Conservation (phyloP, 2,329 filamentous ascomycete species). For the Neonectria faginata region DNA sequence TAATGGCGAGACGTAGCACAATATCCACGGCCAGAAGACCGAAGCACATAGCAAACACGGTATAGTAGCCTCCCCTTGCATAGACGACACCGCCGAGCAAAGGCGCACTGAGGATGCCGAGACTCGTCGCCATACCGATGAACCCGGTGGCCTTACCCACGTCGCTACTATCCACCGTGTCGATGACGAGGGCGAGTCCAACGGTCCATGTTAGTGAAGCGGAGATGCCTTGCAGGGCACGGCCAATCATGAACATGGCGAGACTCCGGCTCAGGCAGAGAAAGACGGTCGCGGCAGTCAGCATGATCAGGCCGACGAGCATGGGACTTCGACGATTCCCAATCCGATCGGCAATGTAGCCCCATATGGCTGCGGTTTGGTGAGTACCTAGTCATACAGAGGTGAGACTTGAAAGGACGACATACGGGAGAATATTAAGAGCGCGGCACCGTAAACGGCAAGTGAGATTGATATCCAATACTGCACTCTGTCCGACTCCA, state of each 20-base stretch:
- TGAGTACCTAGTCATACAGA: neutral
- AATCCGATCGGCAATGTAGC: slow-evolving; percentile 51
- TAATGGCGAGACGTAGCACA: slow-evolving; percentile 47
- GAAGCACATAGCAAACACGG: slow-evolving; percentile 53
- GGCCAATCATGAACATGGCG: slow-evolving; percentile 49
- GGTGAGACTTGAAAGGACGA: slow-evolving; percentile 1
- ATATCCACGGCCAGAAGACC: slow-evolving; percentile 50
- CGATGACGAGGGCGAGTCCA: slow-evolving; percentile 51
- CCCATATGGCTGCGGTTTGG: slow-evolving; percentile 48
- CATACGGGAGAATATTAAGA: slow-evolving; percentile 49
- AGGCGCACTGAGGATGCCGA: slow-evolving; percentile 49
- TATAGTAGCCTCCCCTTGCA: slow-evolving; percentile 49
- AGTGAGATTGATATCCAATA: slow-evolving; percentile 53
- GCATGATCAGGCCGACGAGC: slow-evolving; percentile 48
- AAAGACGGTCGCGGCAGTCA: slow-evolving; percentile 48
- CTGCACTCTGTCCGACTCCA: slow-evolving; percentile 46
- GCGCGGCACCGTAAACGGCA: slow-evolving; percentile 49
- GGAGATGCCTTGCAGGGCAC: slow-evolving; percentile 50
- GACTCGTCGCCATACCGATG: slow-evolving; percentile 49
- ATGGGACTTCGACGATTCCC: slow-evolving; percentile 50
- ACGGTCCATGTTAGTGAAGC: slow-evolving; percentile 53
- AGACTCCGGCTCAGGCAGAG: slow-evolving; percentile 49
- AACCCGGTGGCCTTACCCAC: slow-evolving; percentile 51
- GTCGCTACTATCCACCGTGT: slow-evolving; percentile 48
- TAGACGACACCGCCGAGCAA: slow-evolving; percentile 51